A percentile compares a stretch with the other conserved stretches of the same genome.
Conservation (phyloP, 306 rosid genomes). For the Quercus cerris region DNA sequence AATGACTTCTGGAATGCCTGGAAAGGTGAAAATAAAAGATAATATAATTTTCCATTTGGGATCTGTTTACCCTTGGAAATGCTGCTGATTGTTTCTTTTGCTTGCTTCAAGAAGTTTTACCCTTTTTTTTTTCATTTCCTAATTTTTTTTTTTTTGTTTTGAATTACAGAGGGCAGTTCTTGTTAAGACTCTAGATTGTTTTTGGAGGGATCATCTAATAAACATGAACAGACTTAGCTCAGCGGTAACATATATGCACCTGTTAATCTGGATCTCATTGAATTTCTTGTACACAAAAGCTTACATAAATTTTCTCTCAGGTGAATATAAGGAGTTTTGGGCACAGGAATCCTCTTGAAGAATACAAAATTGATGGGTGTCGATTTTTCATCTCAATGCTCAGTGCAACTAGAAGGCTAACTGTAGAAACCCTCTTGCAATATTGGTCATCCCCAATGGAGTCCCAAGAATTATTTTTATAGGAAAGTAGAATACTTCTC, state of each 20-base stretch:
- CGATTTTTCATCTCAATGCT: constrained; percentile 98
- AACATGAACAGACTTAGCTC: constrained; percentile 97
- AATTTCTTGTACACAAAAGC: constrained; percentile 17
- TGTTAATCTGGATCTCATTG: constrained; percentile 21
- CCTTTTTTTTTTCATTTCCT: background rate
- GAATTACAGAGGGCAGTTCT: constrained; percentile 82
- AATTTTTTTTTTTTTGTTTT: background rate
- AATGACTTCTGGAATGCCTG: background rate
- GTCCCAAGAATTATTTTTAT: constrained; percentile 57
- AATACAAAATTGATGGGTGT: constrained; percentile 95
- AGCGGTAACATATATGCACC: constrained; percentile 52
- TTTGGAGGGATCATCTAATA: constrained; percentile 98
- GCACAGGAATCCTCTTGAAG: constrained; percentile 97
- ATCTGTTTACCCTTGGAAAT: constrained; percentile 11
- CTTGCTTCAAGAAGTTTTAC: background rate
- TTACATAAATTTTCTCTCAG: constrained; percentile 49
- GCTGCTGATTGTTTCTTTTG: constrained; percentile 11
- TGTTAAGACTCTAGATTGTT: constrained; percentile 88
- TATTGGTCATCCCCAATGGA: constrained; percentile 95
- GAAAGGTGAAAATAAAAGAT: constrained; percentile 7
- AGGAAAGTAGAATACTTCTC: background rate
- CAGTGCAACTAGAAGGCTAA: constrained; percentile 86
- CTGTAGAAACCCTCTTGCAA: constrained; percentile 82
- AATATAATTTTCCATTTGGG: constrained; percentile 2
- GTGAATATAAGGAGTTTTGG: constrained; percentile 95